Evolutionary conservation across 129 eudicot genomes (phyloP), one percentile per base, ranked within the genome.

Genomic region (Flaveria trinervia): DNA sequence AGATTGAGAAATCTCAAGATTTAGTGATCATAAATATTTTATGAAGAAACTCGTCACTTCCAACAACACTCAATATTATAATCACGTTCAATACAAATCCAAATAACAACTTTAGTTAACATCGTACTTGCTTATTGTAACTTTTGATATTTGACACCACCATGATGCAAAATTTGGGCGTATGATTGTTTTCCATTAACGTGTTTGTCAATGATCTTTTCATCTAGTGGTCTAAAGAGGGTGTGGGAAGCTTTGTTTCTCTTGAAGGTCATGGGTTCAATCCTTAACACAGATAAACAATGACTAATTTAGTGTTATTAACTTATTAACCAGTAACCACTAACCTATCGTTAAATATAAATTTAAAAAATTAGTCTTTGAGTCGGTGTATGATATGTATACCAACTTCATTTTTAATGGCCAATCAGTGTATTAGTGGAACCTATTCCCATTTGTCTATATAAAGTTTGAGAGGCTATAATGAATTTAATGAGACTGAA

Each of bases 401-500:
- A 76, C 26, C 23, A 18, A 5, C n/a, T 50, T 51, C 39, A 54
- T 18, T 22, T 50, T 65, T 59, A 4, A 11, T 22, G 71, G 75
- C 45, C 14, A 20, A 56, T 45, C 67, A 74, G 75, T 45, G 0
- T 55, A 82, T 28, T 50, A 60, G 75, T 25, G 81, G 60, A n/a
- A 67, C 43, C 54, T 51, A 55, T 78, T 68, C 26, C 75, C 65
- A 22, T 77, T 41, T 18, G 74, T 79, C 25, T 70, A 48, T 13
- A 66, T 49, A 49, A 28, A 57, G 22, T 44, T 10, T 48, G 68
- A 73, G 66, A 39, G 74, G 87, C 81, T 87, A 82, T 84, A 71
- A 94, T 94, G 99, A 84, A 87, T 89, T 88, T 86, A 44, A 61
- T 88, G 81, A 91, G 88, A 85, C 69, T 94, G 70, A 87, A 82